Evolutionary conservation across 2,329 filamentous ascomycete genomes (phyloP).

Genomic region (Talaromyces verruculosus): DNA sequence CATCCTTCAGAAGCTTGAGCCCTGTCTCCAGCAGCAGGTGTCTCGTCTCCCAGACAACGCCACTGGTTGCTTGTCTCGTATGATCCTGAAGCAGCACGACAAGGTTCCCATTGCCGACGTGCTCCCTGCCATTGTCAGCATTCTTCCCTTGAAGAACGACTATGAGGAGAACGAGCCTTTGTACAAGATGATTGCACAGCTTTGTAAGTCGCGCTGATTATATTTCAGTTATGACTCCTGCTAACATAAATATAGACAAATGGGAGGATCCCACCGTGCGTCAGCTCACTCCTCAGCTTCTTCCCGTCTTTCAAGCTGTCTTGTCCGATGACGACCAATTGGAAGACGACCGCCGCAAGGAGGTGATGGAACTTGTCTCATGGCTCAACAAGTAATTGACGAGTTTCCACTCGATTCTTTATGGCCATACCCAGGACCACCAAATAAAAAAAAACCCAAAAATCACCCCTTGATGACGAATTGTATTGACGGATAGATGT

Average conservation of each 20-base stretch:
- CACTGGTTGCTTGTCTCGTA: conserved; percentile 82
- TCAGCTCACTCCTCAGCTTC: conserved; percentile 47
- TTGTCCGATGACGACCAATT: conserved; percentile 48
- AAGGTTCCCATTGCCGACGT: conserved; percentile 77
- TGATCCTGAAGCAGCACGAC: conserved; percentile 88
- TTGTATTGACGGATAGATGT: conserved; percentile 19
- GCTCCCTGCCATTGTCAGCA: conserved; percentile 72
- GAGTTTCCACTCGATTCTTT: not conserved
- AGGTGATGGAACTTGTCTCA: conserved; percentile 50
- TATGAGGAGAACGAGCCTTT: conserved; percentile 96
- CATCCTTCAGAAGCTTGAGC: conserved; percentile 83
- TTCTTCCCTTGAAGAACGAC: conserved; percentile 87
- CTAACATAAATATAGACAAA: conserved; percentile 35
- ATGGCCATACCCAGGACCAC: not conserved
- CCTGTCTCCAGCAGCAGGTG: conserved; percentile 73
- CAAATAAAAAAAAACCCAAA: not conserved
- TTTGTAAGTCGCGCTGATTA: conserved; percentile 52
- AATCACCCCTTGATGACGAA: conserved; percentile 8
- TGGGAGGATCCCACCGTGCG: conserved; percentile 49
- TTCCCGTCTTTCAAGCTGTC: conserved; percentile 51
- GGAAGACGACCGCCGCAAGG: conserved; percentile 48
- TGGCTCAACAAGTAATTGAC: conserved; percentile 43
- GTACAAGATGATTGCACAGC: conserved; percentile 82
- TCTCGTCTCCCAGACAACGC: conserved; percentile 89
- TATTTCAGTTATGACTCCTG: too few relatives aligned